phyloP scores from a whole-genome alignment of 2,329 filamentous ascomycete species.

The Didymella sp. region DNA sequence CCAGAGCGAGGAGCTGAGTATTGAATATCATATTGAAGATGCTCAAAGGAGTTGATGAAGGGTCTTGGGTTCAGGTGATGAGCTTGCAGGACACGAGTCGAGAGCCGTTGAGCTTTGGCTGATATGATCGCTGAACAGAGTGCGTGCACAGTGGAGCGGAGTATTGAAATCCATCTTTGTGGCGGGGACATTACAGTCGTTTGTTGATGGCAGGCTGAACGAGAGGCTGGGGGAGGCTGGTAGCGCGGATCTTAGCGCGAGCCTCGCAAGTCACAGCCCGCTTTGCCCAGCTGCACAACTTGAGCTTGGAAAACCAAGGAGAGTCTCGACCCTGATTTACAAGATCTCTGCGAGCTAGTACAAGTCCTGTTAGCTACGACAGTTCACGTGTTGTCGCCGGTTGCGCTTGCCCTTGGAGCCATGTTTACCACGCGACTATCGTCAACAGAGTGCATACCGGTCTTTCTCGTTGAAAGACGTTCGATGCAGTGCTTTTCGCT shows the following conservation, averaged over 20 bases:
- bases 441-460: neutral
- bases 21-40: slow-evolving; percentile 40
- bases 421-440: neutral
- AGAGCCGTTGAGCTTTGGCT: slow-evolving; percentile 1
- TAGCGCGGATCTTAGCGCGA: slow-evolving; percentile 1
- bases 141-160: slow-evolving; percentile 12
- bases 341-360: neutral
- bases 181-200: slow-evolving; percentile 12
- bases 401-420: neutral
- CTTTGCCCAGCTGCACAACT: too few species aligned
- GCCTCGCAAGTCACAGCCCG: neutral
- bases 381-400: neutral
- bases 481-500: neutral
- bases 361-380: neutral
- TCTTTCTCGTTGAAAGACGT: neutral
- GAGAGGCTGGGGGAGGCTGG: slow-evolving; percentile 18
- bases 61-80: neutral
- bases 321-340: neutral
- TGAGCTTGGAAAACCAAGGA: neutral
- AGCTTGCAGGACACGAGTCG: neutral
- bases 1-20: slow-evolving; percentile 27
- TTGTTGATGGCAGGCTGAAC: slow-evolving; percentile 11
- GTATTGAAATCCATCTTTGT: slow-evolving; percentile 13
- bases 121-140: slow-evolving; percentile 5
- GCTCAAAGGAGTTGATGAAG: slow-evolving; percentile 14